Conservation (phyloP, 2,329 filamentous ascomycete species). For the Akanthomyces muscarius region DNA sequence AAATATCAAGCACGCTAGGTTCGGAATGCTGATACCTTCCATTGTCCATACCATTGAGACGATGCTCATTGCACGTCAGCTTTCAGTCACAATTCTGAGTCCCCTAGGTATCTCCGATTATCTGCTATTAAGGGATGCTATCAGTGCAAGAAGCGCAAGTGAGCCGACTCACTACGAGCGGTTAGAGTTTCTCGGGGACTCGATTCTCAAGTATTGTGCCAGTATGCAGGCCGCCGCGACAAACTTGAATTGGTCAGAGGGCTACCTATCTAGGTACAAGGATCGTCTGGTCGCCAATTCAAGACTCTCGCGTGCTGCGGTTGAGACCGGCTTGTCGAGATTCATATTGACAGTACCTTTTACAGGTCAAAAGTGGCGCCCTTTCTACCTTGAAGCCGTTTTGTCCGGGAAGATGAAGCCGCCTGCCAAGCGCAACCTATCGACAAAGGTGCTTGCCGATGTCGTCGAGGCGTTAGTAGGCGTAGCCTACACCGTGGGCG, state of each 20-base stretch:
- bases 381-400: constrained; percentile 50
- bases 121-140: constrained; percentile 60
- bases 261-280: constrained; percentile 66
- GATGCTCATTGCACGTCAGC: constrained; percentile 55
- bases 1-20: constrained; percentile 40
- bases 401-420: constrained; percentile 21
- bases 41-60: constrained; percentile 68
- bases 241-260: constrained; percentile 68
- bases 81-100: constrained; percentile 41
- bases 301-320: constrained; percentile 62
- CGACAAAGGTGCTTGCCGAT: constrained; percentile 80
- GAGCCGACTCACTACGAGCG: constrained; percentile 71
- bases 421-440: constrained; percentile 40
- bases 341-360: constrained; percentile 70
- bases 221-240: constrained; percentile 59
- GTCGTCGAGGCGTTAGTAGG: constrained; percentile 84
- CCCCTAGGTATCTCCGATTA: constrained; percentile 49
- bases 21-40: constrained; percentile 65
- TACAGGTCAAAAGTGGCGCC: constrained; percentile 68
- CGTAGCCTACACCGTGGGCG: constrained; percentile 66
- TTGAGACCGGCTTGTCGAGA: constrained; percentile 60
- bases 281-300: constrained; percentile 70
- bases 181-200: constrained; percentile 84
- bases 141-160: constrained; percentile 60
- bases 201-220: constrained; percentile 70